Base-by-base conservation (phyloP, 257 asterid species). In the Solanum arcanum region DNA sequence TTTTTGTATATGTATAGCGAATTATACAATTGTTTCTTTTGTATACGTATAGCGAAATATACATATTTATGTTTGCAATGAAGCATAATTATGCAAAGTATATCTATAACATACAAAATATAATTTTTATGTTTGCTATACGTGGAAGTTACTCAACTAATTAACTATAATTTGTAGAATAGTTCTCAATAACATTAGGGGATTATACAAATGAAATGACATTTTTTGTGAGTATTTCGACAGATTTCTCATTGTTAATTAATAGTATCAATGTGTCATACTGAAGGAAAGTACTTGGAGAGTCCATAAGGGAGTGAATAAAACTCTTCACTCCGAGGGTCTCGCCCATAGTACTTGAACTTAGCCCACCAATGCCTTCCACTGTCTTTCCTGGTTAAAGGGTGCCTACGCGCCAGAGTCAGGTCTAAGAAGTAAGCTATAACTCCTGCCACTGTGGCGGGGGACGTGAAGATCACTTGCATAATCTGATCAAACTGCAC, bases 341-440 rank as follows among this genome's bases (percentile, higher is more conserved):
- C 99, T 87, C 85, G 91, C 12, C 89, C 92, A 85, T 89, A 97
- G 39, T 91, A 89, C 93, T 88, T 95, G 91, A 91, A 96, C 93
- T 89, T 97, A 39, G 94, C 92, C 99, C 99, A 96, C 99, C 99
- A 97, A 39, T 95, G 97, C 89, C 99, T 90, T 9, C 99, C 99
- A 49, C 98, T 93, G 93, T 97, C 99, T 89, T 87, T 91, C 87
- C 96, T 88, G 14, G 94, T 92, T 52, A 91, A 76, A 66, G 78
- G 91, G 21, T 94, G 94, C 27, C 89, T 93, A 0, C 96, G 89
- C 4, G 94, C 99, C 2, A 94, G 91, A 3, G 99, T 96, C 25
- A 89, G 83, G 93, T 97, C 99, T 86, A 97, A 89, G 90, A 97
- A 95, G 87, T 93, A 20, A 4, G 98, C 98, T 12, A 94, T 90